Conservation (phyloP, 1,284 basidiomycete genomes). For the Boletus coffeatus region DNA sequence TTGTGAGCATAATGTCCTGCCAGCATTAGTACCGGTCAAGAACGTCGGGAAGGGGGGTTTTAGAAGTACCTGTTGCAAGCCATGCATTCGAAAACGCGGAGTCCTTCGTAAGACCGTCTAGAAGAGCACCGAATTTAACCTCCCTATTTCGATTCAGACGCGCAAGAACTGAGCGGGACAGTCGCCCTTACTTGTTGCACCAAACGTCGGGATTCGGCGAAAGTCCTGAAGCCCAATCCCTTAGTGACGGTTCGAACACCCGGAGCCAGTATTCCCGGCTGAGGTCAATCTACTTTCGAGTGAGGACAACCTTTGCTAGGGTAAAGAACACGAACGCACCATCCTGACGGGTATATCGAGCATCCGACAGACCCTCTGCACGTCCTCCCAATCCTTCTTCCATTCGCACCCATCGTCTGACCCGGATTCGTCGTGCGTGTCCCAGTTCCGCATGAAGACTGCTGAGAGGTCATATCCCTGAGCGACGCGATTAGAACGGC, state of each 20-base stretch:
- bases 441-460: constrained; percentile 98
- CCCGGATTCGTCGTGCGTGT: constrained; percentile 64
- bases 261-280: constrained; percentile 84
- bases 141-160: constrained; percentile 45
- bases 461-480: constrained; percentile 81
- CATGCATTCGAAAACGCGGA: constrained; percentile 37
- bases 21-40: neutral
- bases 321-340: constrained; percentile 38
- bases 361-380: constrained; percentile 70
- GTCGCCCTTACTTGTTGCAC: constrained; percentile 70
- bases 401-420: constrained; percentile 83
- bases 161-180: neutral
- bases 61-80: constrained; percentile 70
- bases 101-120: constrained; percentile 52
- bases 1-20: constrained; percentile 89
- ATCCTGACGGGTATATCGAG: constrained; percentile 63
- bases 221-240: constrained; percentile 67
- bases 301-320: constrained; percentile 6
- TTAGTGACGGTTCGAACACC: constrained; percentile 82
- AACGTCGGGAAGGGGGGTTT: neutral
- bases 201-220: constrained; percentile 95
- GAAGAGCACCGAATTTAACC: constrained; percentile 90
- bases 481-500: neutral
- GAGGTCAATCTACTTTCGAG: constrained; percentile 61
- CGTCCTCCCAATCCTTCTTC: constrained; percentile 94